Evolutionary conservation across 148 eudicot genomes (phyloP), one percentile per base, ranked within the genome.

Genomic region (Camellia lanceoleosa): DNA sequence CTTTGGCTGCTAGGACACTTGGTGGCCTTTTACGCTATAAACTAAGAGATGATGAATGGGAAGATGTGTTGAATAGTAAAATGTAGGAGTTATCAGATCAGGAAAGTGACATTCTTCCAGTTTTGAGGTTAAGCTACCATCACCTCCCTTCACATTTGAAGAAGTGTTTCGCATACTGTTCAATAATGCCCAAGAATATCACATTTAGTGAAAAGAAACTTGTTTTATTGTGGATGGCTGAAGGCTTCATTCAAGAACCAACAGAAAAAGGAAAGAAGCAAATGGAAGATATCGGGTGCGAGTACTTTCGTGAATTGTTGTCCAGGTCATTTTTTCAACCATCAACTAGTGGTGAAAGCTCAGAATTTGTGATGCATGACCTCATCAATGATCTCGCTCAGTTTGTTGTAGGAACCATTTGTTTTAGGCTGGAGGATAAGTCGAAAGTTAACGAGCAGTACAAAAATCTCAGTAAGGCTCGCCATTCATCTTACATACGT

Each of bases 341-440:
- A 5, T 55, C 75, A 42, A 71, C 70, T 0, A 71, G 4, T 5
- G 15, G n/a, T n/a, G 74, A 20, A 18, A 30, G 41, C 58, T 16
- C 14, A 59, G 0, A 9, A 41, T 42, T 87, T 73, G 55, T 78
- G 23, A 87, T 87, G 89, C 89, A 87, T 64, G 89, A 84, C 44
- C 85, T 87, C 20, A 77, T 87, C 49, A 84, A 84, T 69, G 87
- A 87, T 79, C 62, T 87, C 63, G 85, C 89, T 46, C 74, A 67
- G 2, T 51, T 47, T 81, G 0, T 85, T 77, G 73, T 82, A 18
- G 76, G 23, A 19, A 56, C 20, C 14, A 6, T 64, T 3, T 65
- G 61, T 62, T 85, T 62, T 68, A 80, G 71, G 13, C 60, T 82
- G 77, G 83, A 85, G 58, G 78, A 76, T 30, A 76, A 75, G 3